Evolutionary conservation across 129 eudicot species (phyloP), one percentile per base, ranked within the genome.

Genomic region (Solidago caesia): DNA sequence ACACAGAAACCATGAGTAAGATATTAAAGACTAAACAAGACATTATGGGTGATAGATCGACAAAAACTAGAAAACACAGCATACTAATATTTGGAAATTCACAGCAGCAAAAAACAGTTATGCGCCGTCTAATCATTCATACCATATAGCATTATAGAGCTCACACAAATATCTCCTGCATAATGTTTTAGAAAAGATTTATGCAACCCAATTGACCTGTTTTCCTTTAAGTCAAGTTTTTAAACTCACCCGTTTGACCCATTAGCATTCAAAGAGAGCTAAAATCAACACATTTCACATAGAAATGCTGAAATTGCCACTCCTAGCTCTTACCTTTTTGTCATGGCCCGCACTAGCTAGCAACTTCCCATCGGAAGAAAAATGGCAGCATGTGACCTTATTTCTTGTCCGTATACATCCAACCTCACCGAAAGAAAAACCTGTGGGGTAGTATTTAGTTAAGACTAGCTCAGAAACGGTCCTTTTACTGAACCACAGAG

Each of bases 261-360:
- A 8, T 58, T 73, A 55, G 65, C 51, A 71, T 25, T 39, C 2
- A 55, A 9, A 42, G 15, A 15, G n/a, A 33, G 33, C 61, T 60
- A 14, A 6, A 13, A 29, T 39, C 64, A 33, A 70, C 48, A 49
- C 48, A 55, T 41, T 71, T 55, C 64, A 55, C 51, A 55, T 52
- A 16, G 12, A 41, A 6, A 2, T 49, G 14, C 55, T 71, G 13
- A 55, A 43, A 15, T 57, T 8, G 12, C 42, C 53, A 71, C 21
- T 71, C 44, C 42, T 46, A 29, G 44, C 44, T 43, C 13, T 55
- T 78, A 88, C 98, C 97, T 88, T 94, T 82, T 85, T 90, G 87
- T 94, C 98, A 76, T 94, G 96, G 56, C 98, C 98, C 10, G 96
- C 98, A 86, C 98, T 94, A 80, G 97, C 98, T 44, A 94, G 84